A percentile compares a stretch with the other conserved stretches of the same genome.
Evolutionary conservation across 352 stramenopile genomes (phyloP).

Genomic region (Pseudoperonospora humuli): DNA sequence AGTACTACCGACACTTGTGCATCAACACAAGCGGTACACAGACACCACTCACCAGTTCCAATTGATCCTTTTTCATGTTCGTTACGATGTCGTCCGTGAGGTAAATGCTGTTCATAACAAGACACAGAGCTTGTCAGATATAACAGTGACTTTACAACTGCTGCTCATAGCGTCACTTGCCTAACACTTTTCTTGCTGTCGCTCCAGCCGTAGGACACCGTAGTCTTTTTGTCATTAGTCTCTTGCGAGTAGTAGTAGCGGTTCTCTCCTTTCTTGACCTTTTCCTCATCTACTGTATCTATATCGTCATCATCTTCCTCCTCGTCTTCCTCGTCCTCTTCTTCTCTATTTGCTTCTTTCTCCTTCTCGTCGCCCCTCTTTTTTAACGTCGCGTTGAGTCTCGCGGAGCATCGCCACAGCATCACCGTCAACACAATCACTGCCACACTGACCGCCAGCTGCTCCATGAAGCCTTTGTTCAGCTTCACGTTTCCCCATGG

Average conservation of each 20-base stretch:
- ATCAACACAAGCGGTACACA: background rate
- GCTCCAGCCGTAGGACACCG: constrained; percentile 77
- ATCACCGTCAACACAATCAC: constrained; percentile 33
- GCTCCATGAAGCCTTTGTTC: constrained; percentile 38
- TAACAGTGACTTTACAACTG: background rate
- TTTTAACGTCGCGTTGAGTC: constrained; percentile 28
- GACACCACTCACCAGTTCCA: constrained; percentile 43
- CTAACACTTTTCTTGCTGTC: constrained; percentile 61
- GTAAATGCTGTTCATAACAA: constrained; percentile 48
- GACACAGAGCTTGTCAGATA: background rate
- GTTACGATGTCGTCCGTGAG: constrained; percentile 50
- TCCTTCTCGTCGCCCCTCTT: constrained; percentile 12
- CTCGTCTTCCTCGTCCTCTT: constrained; percentile 9
- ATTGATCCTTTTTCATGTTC: constrained; percentile 47
- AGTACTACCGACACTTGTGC: background rate
- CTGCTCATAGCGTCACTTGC: constrained; percentile 11
- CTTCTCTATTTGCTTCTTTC: constrained; percentile 6
- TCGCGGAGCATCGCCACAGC: constrained; percentile 27
- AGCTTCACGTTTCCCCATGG: constrained; percentile 56
- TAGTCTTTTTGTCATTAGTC: constrained; percentile 36
- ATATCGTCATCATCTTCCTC: constrained; percentile 17
- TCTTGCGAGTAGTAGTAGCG: constrained; percentile 82
- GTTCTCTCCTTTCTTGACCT: constrained; percentile 61
- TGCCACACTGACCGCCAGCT: constrained; percentile 26
- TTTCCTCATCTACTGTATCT: constrained; percentile 53